Percentiles rank a stretch among this genome's conserved stretches.
These are phyloP conservation scores for Scolecobasidium constrictum DNA, from an alignment of 2,329 filamentous ascomycete species.

Conservation along the genomic window DNA sequence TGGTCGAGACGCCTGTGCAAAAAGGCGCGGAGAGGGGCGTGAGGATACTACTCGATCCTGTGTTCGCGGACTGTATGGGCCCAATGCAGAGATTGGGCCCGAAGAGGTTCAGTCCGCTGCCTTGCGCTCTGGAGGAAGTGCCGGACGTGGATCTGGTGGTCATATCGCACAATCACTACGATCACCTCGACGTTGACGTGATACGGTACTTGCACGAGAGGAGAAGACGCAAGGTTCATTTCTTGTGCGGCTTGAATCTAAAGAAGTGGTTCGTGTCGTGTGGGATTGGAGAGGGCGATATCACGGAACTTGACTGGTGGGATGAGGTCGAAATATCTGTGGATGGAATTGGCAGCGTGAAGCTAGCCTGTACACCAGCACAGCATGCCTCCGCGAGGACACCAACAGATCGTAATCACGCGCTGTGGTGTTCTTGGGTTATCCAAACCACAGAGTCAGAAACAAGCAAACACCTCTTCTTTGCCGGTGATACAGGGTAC, in stretches of 20 bases:
- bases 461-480: constrained; percentile 24
- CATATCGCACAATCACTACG: constrained; percentile 46
- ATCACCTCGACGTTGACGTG: constrained; percentile 40
- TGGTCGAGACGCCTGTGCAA: constrained; percentile 30
- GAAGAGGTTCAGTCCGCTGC: constrained; percentile 40
- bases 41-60: constrained; percentile 41
- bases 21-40: constrained; percentile 25
- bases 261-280: constrained; percentile 26
- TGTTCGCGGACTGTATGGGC: constrained; percentile 40
- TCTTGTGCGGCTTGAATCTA: constrained; percentile 31
- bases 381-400: constrained; percentile 37
- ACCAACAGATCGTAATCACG: constrained; percentile 20
- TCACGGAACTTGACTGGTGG: constrained; percentile 42
- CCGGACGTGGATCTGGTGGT: constrained; percentile 41
- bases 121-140: constrained; percentile 37
- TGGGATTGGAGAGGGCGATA: constrained; percentile 24
- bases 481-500: constrained; percentile 41
- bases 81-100: constrained; percentile 38
- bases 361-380: constrained; percentile 34
- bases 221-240: constrained; percentile 26
- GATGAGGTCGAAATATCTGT: constrained; percentile 27
- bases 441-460: constrained; percentile 19
- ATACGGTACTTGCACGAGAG: constrained; percentile 29
- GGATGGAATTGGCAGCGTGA: constrained; percentile 24
- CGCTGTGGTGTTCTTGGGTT: constrained; percentile 40